Base-by-base conservation (phyloP, 2,329 filamentous ascomycete species). In the Alternaria gansuensis region DNA sequence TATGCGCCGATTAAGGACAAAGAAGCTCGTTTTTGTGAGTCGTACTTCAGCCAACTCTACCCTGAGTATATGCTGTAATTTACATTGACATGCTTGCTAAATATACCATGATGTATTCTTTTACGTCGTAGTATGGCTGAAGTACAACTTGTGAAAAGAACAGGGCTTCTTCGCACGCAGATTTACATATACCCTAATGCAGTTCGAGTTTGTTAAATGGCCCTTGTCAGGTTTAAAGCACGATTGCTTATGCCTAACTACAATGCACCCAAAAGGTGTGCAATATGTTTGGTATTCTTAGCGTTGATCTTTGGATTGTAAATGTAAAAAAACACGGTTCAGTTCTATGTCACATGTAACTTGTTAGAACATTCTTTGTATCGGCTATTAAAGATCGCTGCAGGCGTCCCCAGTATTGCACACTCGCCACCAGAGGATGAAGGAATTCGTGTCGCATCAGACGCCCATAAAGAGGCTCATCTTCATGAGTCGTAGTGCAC, bases 341-440 rank as follows among this genome's bases (percentile, higher is more conserved):
- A 17, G 29, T 46, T 6, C 23, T 9, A 23, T 2, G 44, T 34
- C 10, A 29, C 28, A 10, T 5, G 10, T 11, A 46, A 14, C 29
- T 10, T 34, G 11, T 33, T 33, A 29, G n/a, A 46, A 46, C 44
- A 11, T 48, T 21, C 29, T 34, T 34, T 24, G 21, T 2, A 48
- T 48, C 44, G 44, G 44, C 44, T 48, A 48, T 36, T 4, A 23
- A 5, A 34, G 21, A 14, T 39, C 13, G 34, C 45, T 54, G 34
- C 40, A 23, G 23, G 24, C 31, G 36, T 36, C 54, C 50, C 54
- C 50, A 57, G 36, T 26, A 31, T 51, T 51, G 53, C 45, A 50
- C 44, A 8, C 24, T 41, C 13, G 39, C 39, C 8, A 23, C 24
- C 23, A 8, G 1, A 21, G 21, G 39, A 41, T 24, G 13, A 28